Evolutionary conservation across 2,329 filamentous ascomycete genomes (phyloP).

Genomic region (Didymella sp.): DNA sequence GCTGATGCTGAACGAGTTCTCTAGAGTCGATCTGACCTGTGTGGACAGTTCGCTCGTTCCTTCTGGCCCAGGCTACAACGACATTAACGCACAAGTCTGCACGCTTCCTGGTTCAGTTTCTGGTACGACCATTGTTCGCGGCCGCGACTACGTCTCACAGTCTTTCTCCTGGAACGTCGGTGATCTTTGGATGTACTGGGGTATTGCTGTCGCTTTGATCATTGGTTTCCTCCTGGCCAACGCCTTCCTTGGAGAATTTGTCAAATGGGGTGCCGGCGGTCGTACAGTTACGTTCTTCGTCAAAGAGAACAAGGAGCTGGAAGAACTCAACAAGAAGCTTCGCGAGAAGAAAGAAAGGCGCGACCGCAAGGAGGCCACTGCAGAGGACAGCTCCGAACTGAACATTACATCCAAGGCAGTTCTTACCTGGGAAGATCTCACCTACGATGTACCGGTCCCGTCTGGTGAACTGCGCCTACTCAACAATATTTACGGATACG

Average conservation of each 20-base stretch:
- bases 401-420: constrained; percentile 63
- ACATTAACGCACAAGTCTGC: constrained; percentile 80
- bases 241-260: constrained; percentile 77
- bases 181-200: constrained; percentile 72
- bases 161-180: constrained; percentile 71
- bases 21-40: constrained; percentile 71
- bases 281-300: constrained; percentile 79
- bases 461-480: constrained; percentile 61
- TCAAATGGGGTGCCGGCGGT: constrained; percentile 81
- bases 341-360: constrained; percentile 65
- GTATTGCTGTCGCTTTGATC: constrained; percentile 77
- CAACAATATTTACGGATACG: constrained; percentile 63
- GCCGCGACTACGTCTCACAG: constrained; percentile 71
- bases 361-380: constrained; percentile 52
- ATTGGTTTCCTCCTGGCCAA: constrained; percentile 75
- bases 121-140: constrained; percentile 69
- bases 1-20: constrained; percentile 89
- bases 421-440: constrained; percentile 64
- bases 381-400: constrained; percentile 54
- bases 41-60: constrained; percentile 73
- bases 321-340: constrained; percentile 69
- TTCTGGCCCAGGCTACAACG: constrained; percentile 70
- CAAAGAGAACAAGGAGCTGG: constrained; percentile 71
- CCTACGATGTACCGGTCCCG: constrained; percentile 74
- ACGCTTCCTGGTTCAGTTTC: constrained; percentile 75